These are phyloP conservation scores for Breviolum minutum DNA, from an alignment of 73 alveolate species.

Conservation along the genomic window DNA sequence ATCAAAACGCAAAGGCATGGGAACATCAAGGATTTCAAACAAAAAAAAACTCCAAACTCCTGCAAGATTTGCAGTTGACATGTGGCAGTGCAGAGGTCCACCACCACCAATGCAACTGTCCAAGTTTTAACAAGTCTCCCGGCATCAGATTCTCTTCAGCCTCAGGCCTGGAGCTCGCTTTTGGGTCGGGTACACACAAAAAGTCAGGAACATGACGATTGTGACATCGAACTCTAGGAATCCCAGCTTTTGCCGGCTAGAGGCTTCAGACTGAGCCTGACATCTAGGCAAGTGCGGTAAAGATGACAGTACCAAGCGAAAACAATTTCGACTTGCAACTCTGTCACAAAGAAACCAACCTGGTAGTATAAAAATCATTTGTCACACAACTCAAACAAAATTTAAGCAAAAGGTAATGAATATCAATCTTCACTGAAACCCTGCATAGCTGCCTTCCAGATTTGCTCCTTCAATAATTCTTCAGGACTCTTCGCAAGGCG, in stretches of 20 bases:
- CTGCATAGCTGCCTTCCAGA: constrained; percentile 33
- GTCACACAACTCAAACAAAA: too few species aligned
- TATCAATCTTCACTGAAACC: background rate
- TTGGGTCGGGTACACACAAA: background rate
- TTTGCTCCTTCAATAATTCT: constrained; percentile 53
- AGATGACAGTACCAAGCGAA: too few species aligned
- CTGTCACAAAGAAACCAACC: too few species aligned
- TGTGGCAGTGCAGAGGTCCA: too few species aligned
- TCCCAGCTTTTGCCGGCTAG: constrained; percentile 6
- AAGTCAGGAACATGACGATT: background rate
- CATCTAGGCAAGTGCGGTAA: background rate
- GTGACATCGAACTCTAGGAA: background rate
- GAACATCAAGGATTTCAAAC: too few species aligned
- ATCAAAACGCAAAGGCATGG: too few species aligned
- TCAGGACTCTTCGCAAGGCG: constrained; percentile 38
- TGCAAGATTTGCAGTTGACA: too few species aligned
- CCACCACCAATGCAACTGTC: too few species aligned
- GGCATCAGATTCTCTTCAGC: background rate
- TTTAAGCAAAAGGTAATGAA: too few species aligned
- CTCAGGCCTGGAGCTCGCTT: background rate
- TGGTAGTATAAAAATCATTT: too few species aligned
- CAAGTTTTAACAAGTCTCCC: background rate
- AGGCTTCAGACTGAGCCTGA: constrained; percentile 53
- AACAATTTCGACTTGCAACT: too few species aligned
- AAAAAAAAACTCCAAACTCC: too few species aligned